These are phyloP conservation scores for Bremia lactucae DNA, from an alignment of 352 stramenopile genomes.

Conservation along the genomic window DNA sequence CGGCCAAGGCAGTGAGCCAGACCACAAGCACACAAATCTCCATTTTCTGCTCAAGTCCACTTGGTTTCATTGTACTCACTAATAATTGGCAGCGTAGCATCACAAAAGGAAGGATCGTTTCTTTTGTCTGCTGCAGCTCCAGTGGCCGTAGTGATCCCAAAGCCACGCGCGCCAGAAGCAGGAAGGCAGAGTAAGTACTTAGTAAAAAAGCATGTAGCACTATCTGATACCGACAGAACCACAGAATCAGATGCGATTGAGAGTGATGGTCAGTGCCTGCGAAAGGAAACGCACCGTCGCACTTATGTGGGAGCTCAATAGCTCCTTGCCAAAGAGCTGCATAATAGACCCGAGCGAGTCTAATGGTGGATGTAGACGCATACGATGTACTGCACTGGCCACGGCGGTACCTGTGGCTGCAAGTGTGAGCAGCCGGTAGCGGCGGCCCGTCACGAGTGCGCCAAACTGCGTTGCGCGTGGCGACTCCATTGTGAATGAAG, in stretches of 20 bases:
- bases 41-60: slow-evolving; percentile 14
- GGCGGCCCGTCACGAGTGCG: slow-evolving; percentile 33
- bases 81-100: slow-evolving; percentile 65
- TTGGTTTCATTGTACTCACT: slow-evolving; percentile 48
- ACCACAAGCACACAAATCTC: slow-evolving; percentile 43
- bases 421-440: slow-evolving; percentile 57
- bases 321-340: slow-evolving; percentile 27
- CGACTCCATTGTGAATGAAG: slow-evolving; percentile 16
- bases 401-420: slow-evolving; percentile 44
- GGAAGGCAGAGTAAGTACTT: slow-evolving; percentile 52
- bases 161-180: slow-evolving; percentile 31
- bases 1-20: slow-evolving; percentile 51
- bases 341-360: slow-evolving; percentile 3
- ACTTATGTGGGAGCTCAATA: slow-evolving; percentile 46
- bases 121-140: slow-evolving; percentile 73
- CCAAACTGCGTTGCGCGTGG: slow-evolving; percentile 16
- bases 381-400: slow-evolving; percentile 32
- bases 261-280: slow-evolving; percentile 12
- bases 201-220: slow-evolving; percentile 62
- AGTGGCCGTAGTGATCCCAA: slow-evolving; percentile 36
- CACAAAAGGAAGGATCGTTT: slow-evolving; percentile 67
- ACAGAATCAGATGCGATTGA: slow-evolving; percentile 2
- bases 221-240: slow-evolving; percentile 28
- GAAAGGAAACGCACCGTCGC: slow-evolving; percentile 28
- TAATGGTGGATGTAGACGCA: slow-evolving; percentile 13